Evolutionary conservation across 2,329 filamentous ascomycete species (phyloP).

Genomic region (Scopulariopsis brevicaulis): DNA sequence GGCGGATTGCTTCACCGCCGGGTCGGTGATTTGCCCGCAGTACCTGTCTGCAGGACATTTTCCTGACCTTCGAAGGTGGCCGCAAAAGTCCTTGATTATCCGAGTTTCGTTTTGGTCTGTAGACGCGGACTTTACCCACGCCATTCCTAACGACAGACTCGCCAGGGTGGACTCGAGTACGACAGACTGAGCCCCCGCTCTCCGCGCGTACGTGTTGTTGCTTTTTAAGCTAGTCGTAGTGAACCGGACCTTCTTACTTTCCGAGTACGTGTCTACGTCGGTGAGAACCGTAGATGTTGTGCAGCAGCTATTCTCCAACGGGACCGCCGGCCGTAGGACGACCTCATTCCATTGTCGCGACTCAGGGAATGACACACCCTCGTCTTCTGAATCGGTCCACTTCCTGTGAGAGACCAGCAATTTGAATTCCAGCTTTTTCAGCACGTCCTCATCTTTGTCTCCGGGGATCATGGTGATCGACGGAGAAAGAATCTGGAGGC

Average conservation of each 20-base stretch:
- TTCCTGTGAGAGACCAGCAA: neutral
- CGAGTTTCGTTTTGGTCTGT: neutral
- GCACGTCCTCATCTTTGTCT: constrained; percentile 10
- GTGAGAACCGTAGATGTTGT: too few relatives aligned
- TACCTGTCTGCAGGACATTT: neutral
- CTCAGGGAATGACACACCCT: neutral
- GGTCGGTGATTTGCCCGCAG: constrained; percentile 5
- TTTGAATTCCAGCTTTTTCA: constrained; percentile 1
- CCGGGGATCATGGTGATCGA: constrained; percentile 5
- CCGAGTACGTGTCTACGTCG: neutral
- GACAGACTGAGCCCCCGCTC: neutral
- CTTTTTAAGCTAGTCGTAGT: neutral
- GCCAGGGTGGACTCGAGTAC: neutral
- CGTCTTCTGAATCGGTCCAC: neutral
- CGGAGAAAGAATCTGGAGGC: constrained; percentile 9
- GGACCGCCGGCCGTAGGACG: neutral
- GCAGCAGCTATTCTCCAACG: neutral
- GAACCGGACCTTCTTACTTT: neutral
- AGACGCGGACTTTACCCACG: neutral
- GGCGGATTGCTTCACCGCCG: neutral
- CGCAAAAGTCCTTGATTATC: neutral
- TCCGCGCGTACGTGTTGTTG: neutral
- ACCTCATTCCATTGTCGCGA: neutral
- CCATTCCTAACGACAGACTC: neutral
- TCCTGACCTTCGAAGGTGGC: neutral